A percentile compares a stretch with the other conserved stretches of the same genome.
Conservation (phyloP, 192 early-diverging fungal species). For the Linnemannia hyalina region DNA sequence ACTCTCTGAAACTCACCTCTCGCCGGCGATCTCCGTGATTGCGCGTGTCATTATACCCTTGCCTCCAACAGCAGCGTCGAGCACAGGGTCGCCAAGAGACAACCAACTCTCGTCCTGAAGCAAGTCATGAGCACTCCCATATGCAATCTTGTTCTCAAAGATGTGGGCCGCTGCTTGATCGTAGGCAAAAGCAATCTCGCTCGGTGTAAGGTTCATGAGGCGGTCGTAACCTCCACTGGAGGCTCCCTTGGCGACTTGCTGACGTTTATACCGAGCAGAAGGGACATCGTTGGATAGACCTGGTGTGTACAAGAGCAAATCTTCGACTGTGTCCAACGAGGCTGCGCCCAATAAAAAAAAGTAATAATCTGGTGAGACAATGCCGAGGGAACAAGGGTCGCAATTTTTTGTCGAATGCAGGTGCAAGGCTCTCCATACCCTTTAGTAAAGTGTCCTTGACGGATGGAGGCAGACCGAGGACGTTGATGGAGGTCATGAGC, state of each 20-base stretch:
- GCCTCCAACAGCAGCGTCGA: constrained; percentile 72
- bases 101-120: constrained; percentile 54
- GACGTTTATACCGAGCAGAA: constrained; percentile 34
- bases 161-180: constrained; percentile 33
- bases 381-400: background rate
- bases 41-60: constrained; percentile 66
- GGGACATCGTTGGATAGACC: constrained; percentile 8
- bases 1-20: constrained; percentile 59
- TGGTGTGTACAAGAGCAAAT: constrained; percentile 41
- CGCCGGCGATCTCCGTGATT: constrained; percentile 82
- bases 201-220: constrained; percentile 33
- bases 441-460: constrained; percentile 26
- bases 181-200: constrained; percentile 30
- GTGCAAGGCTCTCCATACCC: constrained; percentile 5
- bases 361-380: background rate
- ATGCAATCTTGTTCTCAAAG: constrained; percentile 41
- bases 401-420: background rate
- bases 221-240: constrained; percentile 29
- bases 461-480: constrained; percentile 29
- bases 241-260: constrained; percentile 34
- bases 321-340: constrained; percentile 49
- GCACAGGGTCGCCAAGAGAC: constrained; percentile 62
- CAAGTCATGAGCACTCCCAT: constrained; percentile 51
- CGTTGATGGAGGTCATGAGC: constrained; percentile 50
- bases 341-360: constrained; percentile 22